Base-by-base conservation (phyloP, 306 rosid species). In the Trifolium pratense region DNA sequence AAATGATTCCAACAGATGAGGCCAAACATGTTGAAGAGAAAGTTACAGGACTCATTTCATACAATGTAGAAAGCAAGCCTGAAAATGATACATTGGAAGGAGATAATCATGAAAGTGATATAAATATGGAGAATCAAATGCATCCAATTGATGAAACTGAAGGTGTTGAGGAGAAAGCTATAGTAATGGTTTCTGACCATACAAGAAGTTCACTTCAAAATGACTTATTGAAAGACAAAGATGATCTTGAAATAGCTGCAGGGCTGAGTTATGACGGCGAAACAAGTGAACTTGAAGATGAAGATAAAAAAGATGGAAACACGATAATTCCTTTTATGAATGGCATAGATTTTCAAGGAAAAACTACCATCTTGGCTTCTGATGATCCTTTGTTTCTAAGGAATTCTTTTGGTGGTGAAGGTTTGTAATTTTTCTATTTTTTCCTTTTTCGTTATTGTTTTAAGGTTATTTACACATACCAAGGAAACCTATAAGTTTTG, bases 21-120 rank as follows among this genome's bases (percentile, higher is more conserved):
- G 75, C 45, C 39, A 73, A 69, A 26, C 62, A 75, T 73, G 57
- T 26, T 58, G 49, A 70, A 25, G 85, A 70, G 42, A 76, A 86
- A 75, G 46, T 40, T 51, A 48, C 26, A 2, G 64, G 59, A 31
- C 6, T 25, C 31, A 40, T 36, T 73, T 73, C 74, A 46, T 36
- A 69, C 15, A 0, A 14, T 12, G 3, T 13, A 49, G 46, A 53
- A 78, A 17, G 63, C 72, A 82, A 84, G 73, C 83, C 51, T 77
- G 74, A 61, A 21, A 78, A 73, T 65, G 64, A 63, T 3, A 36
- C 46, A 43, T 48, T 68, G 20, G 68, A 57, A 45, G 74, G 43
- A 21, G 57, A 75, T 40, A 76, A 40, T 66, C 4, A 40, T 2
- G 46, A 40, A 40, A 10, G 75, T 43, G 71, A 67, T 18, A 52